phyloP scores from a whole-genome alignment of 2,329 filamentous ascomycete species.

The Ophiostoma ips region DNA sequence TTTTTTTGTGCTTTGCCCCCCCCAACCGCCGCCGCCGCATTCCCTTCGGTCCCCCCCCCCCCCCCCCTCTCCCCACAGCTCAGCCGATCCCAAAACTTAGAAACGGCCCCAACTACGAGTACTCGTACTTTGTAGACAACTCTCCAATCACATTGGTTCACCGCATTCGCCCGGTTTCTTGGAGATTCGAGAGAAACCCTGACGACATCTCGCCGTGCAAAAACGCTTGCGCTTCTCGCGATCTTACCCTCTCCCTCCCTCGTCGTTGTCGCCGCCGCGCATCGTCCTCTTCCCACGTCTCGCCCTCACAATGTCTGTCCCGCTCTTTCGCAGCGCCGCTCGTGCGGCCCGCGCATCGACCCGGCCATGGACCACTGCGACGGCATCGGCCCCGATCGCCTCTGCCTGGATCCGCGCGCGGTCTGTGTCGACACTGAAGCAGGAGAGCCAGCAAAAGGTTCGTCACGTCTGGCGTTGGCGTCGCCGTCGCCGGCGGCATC shows the following conservation, averaged over 20 bases:
- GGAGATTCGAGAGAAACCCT: background rate
- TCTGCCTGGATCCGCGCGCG: slow-evolving; percentile 20
- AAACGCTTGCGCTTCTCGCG: background rate
- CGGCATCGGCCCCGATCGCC: slow-evolving; percentile 6
- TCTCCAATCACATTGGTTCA: background rate
- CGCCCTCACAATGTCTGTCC: slow-evolving; percentile 29
- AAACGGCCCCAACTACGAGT: too few species aligned
- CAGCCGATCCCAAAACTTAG: background rate
- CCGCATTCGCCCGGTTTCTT: background rate
- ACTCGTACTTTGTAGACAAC: too few species aligned
- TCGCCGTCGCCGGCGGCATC: too few species aligned
- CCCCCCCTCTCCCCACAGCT: too few species aligned
- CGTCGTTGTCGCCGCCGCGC: background rate
- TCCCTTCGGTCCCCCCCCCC: too few species aligned
- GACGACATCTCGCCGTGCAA: background rate
- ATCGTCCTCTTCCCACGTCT: background rate
- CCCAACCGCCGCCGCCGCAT: too few species aligned
- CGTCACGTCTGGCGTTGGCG: too few species aligned
- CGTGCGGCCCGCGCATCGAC: slow-evolving; percentile 28
- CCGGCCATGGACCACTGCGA: slow-evolving; percentile 21
- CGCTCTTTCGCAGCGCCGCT: slow-evolving; percentile 33
- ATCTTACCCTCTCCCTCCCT: background rate
- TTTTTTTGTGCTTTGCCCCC: too few species aligned
- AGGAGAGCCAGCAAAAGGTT: slow-evolving; percentile 48
- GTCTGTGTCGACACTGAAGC: slow-evolving; percentile 31